Evolutionary conservation across 306 rosid genomes (phyloP).

Genomic region (Corylus heterophylla): DNA sequence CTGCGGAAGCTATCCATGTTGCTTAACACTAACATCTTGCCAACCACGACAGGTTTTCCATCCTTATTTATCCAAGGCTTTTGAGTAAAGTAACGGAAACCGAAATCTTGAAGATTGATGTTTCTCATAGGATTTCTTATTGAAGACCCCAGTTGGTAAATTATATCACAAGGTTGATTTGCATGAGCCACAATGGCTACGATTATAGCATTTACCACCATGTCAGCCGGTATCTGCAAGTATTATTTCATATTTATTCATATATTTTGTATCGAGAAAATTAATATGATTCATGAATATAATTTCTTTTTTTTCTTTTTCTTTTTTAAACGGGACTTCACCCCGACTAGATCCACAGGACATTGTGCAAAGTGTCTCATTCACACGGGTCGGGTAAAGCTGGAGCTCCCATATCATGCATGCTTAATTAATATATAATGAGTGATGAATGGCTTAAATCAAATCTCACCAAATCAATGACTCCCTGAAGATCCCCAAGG

Average conservation of each 20-base stretch:
- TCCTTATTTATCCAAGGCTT: conserved; percentile 72
- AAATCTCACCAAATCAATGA: conserved; percentile 63
- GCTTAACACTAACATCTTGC: conserved; percentile 34
- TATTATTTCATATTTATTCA: no score
- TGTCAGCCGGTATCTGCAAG: conserved; percentile 74
- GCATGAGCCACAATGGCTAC: conserved; percentile 63
- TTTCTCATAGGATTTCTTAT: conserved; percentile 44
- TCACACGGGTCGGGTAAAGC: no score
- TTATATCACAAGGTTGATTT: conserved; percentile 35
- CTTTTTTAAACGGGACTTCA: no score
- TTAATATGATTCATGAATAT: no score
- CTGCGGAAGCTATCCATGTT: conserved; percentile 67
- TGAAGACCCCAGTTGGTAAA: conserved; percentile 81
- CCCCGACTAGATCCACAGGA: no score
- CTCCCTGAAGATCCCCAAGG: conserved; percentile 41
- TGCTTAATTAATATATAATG: not conserved
- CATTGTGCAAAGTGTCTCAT: no score
- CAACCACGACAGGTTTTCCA: conserved; percentile 63
- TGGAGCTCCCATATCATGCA: no score
- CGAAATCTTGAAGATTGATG: conserved; percentile 38
- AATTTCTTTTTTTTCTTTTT: no score
- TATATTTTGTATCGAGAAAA: no score
- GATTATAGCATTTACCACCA: conserved; percentile 77
- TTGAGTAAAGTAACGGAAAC: conserved; percentile 47
- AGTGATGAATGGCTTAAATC: not conserved